phyloP scores from a whole-genome alignment of 192 early-diverging fungal genomes.

The Mortierella hygrophila region DNA sequence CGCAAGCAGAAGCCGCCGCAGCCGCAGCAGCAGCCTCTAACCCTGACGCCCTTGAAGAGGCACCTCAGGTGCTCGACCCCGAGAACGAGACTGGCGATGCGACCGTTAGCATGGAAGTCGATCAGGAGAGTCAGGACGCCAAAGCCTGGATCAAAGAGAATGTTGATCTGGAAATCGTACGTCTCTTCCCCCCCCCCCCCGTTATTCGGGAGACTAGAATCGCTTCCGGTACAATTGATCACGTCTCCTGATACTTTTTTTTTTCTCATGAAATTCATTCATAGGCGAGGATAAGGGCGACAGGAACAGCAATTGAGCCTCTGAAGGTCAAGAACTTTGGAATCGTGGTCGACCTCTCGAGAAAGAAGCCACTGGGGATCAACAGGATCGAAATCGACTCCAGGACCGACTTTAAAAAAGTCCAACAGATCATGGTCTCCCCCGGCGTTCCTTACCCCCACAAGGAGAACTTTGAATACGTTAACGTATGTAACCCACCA shows the following conservation, averaged over 20 bases:
- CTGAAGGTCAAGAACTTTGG: slow-evolving; percentile 62
- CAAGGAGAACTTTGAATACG: slow-evolving; percentile 64
- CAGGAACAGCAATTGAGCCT: slow-evolving; percentile 36
- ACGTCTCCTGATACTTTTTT: neutral
- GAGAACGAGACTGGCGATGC: slow-evolving; percentile 23
- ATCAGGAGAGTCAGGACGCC: slow-evolving; percentile 52
- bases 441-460: slow-evolving; percentile 62
- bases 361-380: slow-evolving; percentile 58
- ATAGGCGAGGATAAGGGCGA: slow-evolving; percentile 50
- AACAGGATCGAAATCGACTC: slow-evolving; percentile 63
- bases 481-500: slow-evolving; percentile 56
- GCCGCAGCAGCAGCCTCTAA: slow-evolving; percentile 5
- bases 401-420: slow-evolving; percentile 54
- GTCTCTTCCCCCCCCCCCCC: neutral
- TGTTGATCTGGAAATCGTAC: slow-evolving; percentile 61
- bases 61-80: slow-evolving; percentile 39
- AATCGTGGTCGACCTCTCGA: slow-evolving; percentile 55
- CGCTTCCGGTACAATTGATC: neutral
- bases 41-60: slow-evolving; percentile 20
- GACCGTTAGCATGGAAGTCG: slow-evolving; percentile 37
- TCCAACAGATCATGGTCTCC: slow-evolving; percentile 70
- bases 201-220: no score
- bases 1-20: slow-evolving; percentile 2
- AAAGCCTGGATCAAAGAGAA: slow-evolving; percentile 63
- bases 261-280: neutral